These are phyloP conservation scores for Dothideomycetes sp. DNA, from an alignment of 2,329 filamentous ascomycete genomes.

Conservation along the genomic window DNA sequence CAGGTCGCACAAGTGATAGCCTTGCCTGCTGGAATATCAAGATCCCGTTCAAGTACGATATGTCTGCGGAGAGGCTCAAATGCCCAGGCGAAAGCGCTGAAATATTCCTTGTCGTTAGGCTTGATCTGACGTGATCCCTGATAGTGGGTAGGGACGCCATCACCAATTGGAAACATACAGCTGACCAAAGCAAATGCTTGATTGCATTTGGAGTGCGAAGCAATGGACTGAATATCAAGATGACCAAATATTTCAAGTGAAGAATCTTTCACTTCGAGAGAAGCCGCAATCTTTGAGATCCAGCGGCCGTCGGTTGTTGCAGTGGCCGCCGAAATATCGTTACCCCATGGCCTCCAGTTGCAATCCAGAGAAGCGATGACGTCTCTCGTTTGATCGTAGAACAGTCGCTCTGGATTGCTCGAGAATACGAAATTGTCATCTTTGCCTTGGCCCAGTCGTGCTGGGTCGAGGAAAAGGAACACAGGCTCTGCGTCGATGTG, in stretches of 20 bases:
- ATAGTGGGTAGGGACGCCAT: not conserved
- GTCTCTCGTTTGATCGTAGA: constrained; percentile 35
- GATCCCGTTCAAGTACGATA: not conserved
- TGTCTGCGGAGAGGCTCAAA: constrained; percentile 12
- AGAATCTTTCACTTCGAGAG: no score
- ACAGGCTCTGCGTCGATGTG: constrained; percentile 20
- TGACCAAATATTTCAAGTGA: no score
- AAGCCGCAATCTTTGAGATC: no score
- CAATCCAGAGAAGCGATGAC: constrained; percentile 35
- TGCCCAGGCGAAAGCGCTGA: constrained; percentile 20
- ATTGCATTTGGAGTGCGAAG: no score
- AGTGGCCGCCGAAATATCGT: not conserved
- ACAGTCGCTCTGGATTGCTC: constrained; percentile 32
- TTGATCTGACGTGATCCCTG: not conserved
- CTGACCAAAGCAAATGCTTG: no score
- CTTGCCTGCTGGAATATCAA: not conserved
- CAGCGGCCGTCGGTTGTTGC: not conserved
- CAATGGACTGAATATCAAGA: no score
- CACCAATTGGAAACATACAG: no score
- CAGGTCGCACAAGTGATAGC: constrained; percentile 16
- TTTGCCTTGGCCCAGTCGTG: constrained; percentile 32
- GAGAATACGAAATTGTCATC: constrained; percentile 49
- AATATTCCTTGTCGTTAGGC: constrained; percentile 16
- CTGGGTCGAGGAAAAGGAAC: constrained; percentile 49
- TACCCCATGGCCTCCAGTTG: constrained; percentile 30